Evolutionary conservation across 1,139 yeast species (phyloP).

Genomic region (Kazachstania sp.): DNA sequence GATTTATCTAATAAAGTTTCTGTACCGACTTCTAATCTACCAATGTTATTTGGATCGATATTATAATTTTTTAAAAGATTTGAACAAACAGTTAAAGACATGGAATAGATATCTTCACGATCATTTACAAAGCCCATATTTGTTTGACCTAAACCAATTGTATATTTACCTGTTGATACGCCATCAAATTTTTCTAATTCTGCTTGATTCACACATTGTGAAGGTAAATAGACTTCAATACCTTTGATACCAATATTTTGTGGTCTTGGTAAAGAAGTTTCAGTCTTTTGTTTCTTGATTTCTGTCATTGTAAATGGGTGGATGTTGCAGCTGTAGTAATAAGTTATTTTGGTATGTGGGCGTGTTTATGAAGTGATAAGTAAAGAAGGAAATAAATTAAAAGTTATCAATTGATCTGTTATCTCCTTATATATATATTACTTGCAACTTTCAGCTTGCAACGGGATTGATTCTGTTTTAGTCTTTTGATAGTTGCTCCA

Average conservation of each 20-base stretch:
- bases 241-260: constrained; percentile 94
- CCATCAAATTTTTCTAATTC: constrained; percentile 81
- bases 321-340: no score
- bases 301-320: constrained; percentile 32
- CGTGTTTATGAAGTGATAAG: no score
- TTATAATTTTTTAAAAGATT: constrained; percentile 70
- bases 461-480: not conserved
- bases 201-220: constrained; percentile 73
- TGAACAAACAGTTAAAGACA: constrained; percentile 75
- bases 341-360: no score
- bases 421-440: not conserved
- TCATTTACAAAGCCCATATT: constrained; percentile 97
- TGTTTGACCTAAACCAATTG: constrained; percentile 97
- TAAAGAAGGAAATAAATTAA: no score
- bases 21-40: constrained; percentile 97
- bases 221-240: constrained; percentile 84
- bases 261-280: constrained; percentile 35
- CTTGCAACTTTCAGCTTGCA: not conserved
- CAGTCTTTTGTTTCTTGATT: constrained; percentile 26
- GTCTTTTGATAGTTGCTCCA: no score
- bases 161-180: constrained; percentile 90
- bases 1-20: constrained; percentile 96
- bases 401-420: no score
- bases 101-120: constrained; percentile 93
- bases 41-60: constrained; percentile 73